Evolutionary conservation across 2,329 filamentous ascomycete genomes (phyloP), one percentile per base, ranked within the genome.

Genomic region (Ceratocystis albifundus): DNA sequence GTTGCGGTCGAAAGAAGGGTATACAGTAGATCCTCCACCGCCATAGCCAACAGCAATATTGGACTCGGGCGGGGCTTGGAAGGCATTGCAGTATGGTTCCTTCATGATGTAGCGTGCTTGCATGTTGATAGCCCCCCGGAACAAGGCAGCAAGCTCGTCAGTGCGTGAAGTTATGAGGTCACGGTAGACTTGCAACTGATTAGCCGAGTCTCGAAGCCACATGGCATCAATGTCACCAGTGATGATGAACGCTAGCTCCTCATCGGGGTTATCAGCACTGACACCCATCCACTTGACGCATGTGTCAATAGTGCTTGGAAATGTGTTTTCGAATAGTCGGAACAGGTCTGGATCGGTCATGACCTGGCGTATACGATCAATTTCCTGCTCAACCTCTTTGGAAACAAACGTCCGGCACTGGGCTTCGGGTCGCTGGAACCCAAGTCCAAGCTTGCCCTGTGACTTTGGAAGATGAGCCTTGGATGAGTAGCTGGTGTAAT

Each of bases 161-260:
- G 79, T 78, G 4, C 75, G 75, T 46, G 81, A 82, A 2, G 81
- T 77, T 64, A 80, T 79, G 20, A 89, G 75, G 10, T 89, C 75
- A 1, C 83, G 80, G 59, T 86, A 78, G 71, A 89, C 87, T 36
- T 85, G 86, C 74, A 90, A 80, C 73, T 90, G 87, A 71, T 88
- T 88, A 17, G 86, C 83, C 12, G 89, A 93, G 74, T 96, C 90
- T 57, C 91, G 85, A 67, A 96, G 78, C 91, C 91, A 96, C 77
- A 93, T 89, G 0, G 89, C 89, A 71, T 91, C 87, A 74, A 93
- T 93, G 72, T 93, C 89, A 50, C 89, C 89, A 0, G 89, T 93
- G 62, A 92, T 89, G 68, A 93, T 85, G 73, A 92, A 93, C 32
- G 85, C 87, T 70, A 93, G 84, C 64, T 84, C 76, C 12, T 85